Evolutionary conservation across 495 filamentous ascomycete genomes (phyloP).

Genomic region (Tetracladium setigerum): DNA sequence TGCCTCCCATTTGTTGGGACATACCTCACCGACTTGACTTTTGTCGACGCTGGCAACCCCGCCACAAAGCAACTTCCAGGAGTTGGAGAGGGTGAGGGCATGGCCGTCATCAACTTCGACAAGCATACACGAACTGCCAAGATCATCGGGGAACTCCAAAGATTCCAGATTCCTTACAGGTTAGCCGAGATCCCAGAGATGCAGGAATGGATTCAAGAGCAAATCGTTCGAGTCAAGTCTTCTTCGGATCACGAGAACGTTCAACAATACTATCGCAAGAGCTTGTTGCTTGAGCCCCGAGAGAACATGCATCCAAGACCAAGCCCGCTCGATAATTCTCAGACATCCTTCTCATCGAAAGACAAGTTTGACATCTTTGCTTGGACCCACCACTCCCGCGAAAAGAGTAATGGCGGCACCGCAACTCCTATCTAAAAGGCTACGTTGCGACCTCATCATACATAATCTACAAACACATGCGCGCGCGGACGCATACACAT

Average conservation of each 20-base stretch:
- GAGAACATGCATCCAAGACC: conserved; percentile 44
- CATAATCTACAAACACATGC: conserved; percentile 1
- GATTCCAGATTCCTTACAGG: conserved; percentile 94
- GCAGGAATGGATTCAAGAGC: conserved; percentile 85
- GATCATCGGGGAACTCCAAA: conserved; percentile 91
- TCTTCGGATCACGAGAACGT: conserved; percentile 66
- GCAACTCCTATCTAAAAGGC: conserved; percentile 6
- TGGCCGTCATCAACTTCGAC: conserved; percentile 93
- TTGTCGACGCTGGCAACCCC: conserved; percentile 90
- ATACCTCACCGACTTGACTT: conserved; percentile 82
- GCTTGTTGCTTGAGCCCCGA: conserved; percentile 77
- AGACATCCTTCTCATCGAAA: conserved; percentile 12
- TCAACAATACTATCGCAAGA: conserved; percentile 82
- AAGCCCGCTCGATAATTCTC: conserved; percentile 45
- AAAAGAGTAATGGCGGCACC: conserved; percentile 24
- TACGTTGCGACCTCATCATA: background rate
- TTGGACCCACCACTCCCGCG: conserved; percentile 41
- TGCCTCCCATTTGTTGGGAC: conserved; percentile 97
- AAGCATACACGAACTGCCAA: conserved; percentile 92
- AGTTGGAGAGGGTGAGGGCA: conserved; percentile 39
- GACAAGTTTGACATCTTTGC: conserved; percentile 52
- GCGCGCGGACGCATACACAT: background rate
- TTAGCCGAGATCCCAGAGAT: conserved; percentile 80
- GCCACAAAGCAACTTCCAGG: conserved; percentile 58
- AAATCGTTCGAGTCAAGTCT: conserved; percentile 74